Percentiles rank a stretch among this genome's conserved stretches.
Evolutionary conservation across 2,329 filamentous ascomycete genomes (phyloP).

Genomic region (Calonectria pauciramosa): DNA sequence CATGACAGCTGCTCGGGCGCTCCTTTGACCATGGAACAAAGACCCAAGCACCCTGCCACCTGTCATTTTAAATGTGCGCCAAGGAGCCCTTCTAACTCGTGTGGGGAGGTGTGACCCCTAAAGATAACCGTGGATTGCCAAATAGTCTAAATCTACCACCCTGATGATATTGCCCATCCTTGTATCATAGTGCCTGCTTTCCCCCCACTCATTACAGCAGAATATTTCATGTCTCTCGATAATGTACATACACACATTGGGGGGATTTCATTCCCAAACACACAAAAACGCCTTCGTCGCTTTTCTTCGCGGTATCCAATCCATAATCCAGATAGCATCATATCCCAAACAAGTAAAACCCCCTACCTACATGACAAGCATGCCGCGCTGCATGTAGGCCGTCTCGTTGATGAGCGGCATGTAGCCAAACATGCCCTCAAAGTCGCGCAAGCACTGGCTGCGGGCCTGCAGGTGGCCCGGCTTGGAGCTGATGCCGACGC

Average conservation of each 20-base stretch:
- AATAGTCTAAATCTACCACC: background rate
- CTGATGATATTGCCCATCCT: background rate
- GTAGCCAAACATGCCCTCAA: slow-evolving; percentile 51
- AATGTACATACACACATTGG: background rate
- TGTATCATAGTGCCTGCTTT: background rate
- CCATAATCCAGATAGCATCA: background rate
- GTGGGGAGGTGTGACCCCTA: background rate
- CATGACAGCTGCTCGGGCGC: background rate
- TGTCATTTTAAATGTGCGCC: background rate
- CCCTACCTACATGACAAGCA: slow-evolving; percentile 33
- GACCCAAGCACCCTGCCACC: background rate
- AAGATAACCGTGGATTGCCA: background rate
- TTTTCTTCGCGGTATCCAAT: background rate
- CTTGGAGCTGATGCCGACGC: slow-evolving; percentile 50
- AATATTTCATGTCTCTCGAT: background rate
- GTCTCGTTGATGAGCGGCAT: slow-evolving; percentile 52
- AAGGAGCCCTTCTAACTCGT: background rate
- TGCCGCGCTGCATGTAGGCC: slow-evolving; percentile 48
- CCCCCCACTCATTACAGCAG: background rate
- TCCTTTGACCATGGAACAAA: background rate
- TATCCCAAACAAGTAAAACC: background rate
- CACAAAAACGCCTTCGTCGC: background rate
- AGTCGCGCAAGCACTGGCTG: slow-evolving; percentile 52
- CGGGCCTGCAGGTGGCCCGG: slow-evolving; percentile 50
- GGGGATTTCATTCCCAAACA: background rate